phyloP scores from a whole-genome alignment of 345 rosid genomes.

The Salix caprea region DNA sequence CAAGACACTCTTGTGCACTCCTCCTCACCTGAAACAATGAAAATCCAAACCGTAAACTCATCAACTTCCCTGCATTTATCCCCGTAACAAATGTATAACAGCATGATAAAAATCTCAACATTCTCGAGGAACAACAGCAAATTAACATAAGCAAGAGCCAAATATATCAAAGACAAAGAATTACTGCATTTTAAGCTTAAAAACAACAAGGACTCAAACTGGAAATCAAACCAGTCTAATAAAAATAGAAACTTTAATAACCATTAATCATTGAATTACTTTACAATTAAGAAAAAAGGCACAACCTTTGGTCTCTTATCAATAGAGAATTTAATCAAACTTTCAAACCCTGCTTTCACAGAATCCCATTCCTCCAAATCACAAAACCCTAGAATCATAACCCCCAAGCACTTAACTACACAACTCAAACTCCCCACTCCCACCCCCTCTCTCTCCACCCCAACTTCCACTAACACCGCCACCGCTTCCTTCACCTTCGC shows the following conservation, averaged over 20 bases:
- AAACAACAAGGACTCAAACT: too few relatives aligned
- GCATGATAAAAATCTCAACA: too few relatives aligned
- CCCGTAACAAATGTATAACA: too few relatives aligned
- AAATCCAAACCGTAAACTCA: background rate
- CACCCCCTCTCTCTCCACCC: constrained; percentile 39
- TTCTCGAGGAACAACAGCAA: too few relatives aligned
- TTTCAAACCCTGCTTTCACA: constrained; percentile 46
- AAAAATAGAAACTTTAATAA: background rate
- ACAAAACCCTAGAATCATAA: constrained; percentile 51
- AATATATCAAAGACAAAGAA: too few relatives aligned
- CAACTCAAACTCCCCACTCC: constrained; percentile 62
- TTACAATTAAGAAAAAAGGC: background rate
- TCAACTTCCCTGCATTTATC: too few relatives aligned
- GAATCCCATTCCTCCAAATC: constrained; percentile 70
- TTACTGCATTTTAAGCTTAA: too few relatives aligned
- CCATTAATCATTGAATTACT: background rate
- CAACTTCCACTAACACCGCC: constrained; percentile 42
- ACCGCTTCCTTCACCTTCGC: constrained; percentile 68
- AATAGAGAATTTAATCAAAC: constrained; percentile 54
- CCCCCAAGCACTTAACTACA: constrained; percentile 77
- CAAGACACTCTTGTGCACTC: constrained; percentile 73
- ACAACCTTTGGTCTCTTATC: constrained; percentile 93
- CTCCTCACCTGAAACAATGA: constrained; percentile 57
- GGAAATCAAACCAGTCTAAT: too few relatives aligned
- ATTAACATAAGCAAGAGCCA: too few relatives aligned